phyloP scores from a whole-genome alignment of 805 yeast species.

The Starmerella floricola region DNA sequence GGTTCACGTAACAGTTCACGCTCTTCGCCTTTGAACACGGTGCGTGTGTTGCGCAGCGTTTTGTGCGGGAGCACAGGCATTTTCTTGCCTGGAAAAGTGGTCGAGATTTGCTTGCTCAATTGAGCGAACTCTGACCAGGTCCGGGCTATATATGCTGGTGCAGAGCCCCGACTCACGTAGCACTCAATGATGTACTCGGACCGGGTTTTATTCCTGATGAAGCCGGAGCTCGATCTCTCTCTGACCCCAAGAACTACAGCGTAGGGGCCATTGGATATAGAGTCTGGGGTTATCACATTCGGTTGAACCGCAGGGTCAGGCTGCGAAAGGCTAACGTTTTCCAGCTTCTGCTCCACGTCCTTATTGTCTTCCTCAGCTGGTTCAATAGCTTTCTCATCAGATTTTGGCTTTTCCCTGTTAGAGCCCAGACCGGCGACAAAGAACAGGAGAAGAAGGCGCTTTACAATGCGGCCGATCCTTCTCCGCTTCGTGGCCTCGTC shows the following conservation, averaged over 20 bases:
- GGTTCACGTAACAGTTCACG: constrained; percentile 52
- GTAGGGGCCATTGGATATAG: constrained; percentile 43
- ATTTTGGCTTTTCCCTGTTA: constrained; percentile 34
- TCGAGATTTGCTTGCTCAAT: constrained; percentile 39
- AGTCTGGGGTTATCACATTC: constrained; percentile 25
- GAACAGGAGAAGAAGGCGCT: constrained; percentile 50
- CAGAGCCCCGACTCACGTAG: constrained; percentile 22
- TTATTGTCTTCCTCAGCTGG: constrained; percentile 9
- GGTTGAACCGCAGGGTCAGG: constrained; percentile 2
- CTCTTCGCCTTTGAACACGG: constrained; percentile 9
- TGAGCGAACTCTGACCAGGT: constrained; percentile 56
- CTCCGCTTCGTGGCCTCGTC: constrained; percentile 62
- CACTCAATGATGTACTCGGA: constrained; percentile 27
- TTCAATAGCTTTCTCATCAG: not conserved
- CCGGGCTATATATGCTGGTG: constrained; percentile 41
- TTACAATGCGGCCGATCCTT: constrained; percentile 48
- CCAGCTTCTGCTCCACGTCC: constrained; percentile 13
- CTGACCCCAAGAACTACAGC: constrained; percentile 61
- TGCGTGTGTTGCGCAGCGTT: constrained; percentile 24
- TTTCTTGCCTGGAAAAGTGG: constrained; percentile 56
- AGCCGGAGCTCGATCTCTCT: constrained; percentile 23
- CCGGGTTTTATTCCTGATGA: constrained; percentile 23
- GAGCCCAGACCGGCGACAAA: constrained; percentile 67
- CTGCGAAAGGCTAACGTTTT: not conserved
- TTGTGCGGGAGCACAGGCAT: constrained; percentile 49